A percentile compares a stretch with the other conserved stretches of the same genome.
Conservation (phyloP, 140 eudicot species). For the Senecio squalidus region DNA sequence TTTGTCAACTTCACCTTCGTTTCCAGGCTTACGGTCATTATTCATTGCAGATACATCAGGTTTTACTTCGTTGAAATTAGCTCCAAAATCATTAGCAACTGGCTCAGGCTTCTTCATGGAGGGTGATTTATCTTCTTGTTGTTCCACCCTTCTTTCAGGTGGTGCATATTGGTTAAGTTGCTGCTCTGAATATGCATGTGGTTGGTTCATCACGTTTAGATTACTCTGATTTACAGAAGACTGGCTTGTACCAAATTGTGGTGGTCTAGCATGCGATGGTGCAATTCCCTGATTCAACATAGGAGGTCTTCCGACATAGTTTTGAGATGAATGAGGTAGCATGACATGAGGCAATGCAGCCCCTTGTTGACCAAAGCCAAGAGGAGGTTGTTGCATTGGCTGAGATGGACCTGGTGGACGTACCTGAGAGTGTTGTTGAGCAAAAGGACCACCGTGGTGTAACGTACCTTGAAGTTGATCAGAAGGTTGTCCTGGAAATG, state of each 20-base stretch:
- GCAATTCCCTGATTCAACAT: constrained; percentile 40
- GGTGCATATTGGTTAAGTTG: constrained; percentile 33
- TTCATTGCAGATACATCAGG: constrained; percentile 31
- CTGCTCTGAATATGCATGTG: constrained; percentile 29
- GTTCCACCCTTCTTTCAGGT: constrained; percentile 35
- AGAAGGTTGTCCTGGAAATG: constrained; percentile 39
- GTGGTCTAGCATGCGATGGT: constrained; percentile 43
- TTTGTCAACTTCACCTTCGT: constrained; percentile 21
- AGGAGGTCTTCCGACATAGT: constrained; percentile 38
- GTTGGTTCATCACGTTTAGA: constrained; percentile 28
- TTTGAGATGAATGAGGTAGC: constrained; percentile 54
- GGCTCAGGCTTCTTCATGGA: constrained; percentile 30
- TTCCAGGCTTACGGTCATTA: constrained; percentile 19
- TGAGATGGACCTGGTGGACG: constrained; percentile 61
- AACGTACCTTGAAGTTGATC: constrained; percentile 35
- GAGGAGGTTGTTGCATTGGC: constrained; percentile 37
- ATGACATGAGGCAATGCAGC: constrained; percentile 36
- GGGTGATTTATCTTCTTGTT: constrained; percentile 41
- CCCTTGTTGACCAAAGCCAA: constrained; percentile 34
- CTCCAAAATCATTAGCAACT: constrained; percentile 25
- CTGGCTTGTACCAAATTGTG: constrained; percentile 35
- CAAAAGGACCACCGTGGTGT: constrained; percentile 36
- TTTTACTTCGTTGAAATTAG: constrained; percentile 34
- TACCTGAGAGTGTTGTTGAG: constrained; percentile 55
- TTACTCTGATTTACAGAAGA: constrained; percentile 32